Conservation (phyloP, 1,284 basidiomycete genomes). For the Irpex rosettiformis region DNA sequence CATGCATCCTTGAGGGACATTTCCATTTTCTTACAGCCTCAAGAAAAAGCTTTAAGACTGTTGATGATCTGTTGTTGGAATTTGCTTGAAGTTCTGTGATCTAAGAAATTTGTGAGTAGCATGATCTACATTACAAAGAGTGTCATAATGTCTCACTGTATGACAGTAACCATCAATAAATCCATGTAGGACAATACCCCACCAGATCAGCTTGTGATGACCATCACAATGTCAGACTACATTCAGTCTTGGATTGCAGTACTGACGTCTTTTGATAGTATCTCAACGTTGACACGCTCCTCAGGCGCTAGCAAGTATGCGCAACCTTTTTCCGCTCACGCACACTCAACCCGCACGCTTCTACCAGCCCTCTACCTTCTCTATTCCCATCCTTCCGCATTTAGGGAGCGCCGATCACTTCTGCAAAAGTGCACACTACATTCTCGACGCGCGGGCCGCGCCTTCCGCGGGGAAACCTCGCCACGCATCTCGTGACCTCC, state of each 20-base stretch:
- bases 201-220: constrained; percentile 47
- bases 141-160: constrained; percentile 26
- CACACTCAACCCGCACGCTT: no score
- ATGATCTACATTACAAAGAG: neutral
- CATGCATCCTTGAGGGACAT: constrained; percentile 23
- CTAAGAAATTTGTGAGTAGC: constrained; percentile 4
- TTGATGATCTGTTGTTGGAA: constrained; percentile 36
- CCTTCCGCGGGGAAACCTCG: no score
- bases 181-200: constrained; percentile 50
- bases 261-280: constrained; percentile 26
- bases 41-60: constrained; percentile 33
- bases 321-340: no score
- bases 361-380: no score
- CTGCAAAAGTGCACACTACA: no score
- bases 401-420: no score
- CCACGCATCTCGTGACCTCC: no score
- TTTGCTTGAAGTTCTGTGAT: constrained; percentile 31
- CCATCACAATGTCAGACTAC: constrained; percentile 46
- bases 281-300: no score
- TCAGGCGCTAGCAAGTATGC: no score
- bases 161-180: constrained; percentile 40
- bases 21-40: constrained; percentile 19
- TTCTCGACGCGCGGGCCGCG: no score
- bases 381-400: no score
- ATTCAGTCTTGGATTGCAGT: constrained; percentile 34